These are phyloP conservation scores for Anthoceros angustus DNA, from an alignment of 225 moss, liverwort and hornwort genomes.

Conservation along the genomic window DNA sequence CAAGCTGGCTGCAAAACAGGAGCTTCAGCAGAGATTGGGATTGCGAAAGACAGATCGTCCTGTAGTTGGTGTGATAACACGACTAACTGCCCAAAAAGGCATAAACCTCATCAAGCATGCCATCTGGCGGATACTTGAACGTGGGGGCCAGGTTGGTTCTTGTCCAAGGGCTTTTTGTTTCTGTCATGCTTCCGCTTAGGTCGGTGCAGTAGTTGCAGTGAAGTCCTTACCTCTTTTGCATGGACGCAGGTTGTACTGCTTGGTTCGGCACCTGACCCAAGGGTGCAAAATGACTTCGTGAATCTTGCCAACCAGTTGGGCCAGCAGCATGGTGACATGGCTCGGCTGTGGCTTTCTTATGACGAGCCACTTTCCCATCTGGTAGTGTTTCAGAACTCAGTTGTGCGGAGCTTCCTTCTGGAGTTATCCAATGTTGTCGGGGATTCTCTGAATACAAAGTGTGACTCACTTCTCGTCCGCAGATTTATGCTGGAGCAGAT, in stretches of 20 bases:
- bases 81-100: conserved; percentile 32
- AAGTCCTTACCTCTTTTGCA: no score
- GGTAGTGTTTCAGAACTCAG: conserved; percentile 7
- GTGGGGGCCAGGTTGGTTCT: conserved; percentile 23
- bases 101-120: conserved; percentile 30
- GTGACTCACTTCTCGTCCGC: conserved; percentile 1
- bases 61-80: conserved; percentile 22
- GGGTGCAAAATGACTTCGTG: conserved; percentile 26
- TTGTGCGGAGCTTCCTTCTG: not conserved
- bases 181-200: not conserved
- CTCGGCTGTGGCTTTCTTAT: conserved; percentile 22
- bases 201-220: not conserved
- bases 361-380: conserved; percentile 34
- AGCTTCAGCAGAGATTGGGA: conserved; percentile 18
- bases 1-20: conserved; percentile 24
- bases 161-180: not conserved
- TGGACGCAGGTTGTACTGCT: conserved; percentile 23
- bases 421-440: not conserved
- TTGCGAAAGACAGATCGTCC: conserved; percentile 19
- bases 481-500: conserved; percentile 29
- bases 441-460: not conserved
- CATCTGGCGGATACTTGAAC: conserved; percentile 24
- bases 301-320: conserved; percentile 19
- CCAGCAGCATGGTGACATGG: conserved; percentile 21
- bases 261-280: conserved; percentile 29